Percentiles rank a stretch among this genome's conserved stretches.
Evolutionary conservation across 805 yeast species (phyloP).

Genomic region (Blastobotrys muscicola): DNA sequence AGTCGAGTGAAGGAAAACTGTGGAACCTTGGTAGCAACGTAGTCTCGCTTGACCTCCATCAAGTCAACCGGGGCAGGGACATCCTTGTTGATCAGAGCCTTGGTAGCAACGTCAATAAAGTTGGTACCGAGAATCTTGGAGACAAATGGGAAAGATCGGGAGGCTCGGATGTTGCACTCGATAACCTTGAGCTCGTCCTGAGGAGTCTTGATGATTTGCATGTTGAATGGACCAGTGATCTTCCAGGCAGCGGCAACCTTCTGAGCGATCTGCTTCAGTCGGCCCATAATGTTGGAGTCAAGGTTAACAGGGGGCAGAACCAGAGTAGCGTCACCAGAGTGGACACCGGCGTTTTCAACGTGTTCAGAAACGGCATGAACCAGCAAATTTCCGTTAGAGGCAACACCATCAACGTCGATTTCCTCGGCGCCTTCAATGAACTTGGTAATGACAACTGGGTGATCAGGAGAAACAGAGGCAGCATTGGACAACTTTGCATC

Average conservation of each 20-base stretch:
- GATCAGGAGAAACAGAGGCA: constrained; percentile 86
- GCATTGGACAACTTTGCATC: constrained; percentile 79
- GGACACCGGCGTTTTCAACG: constrained; percentile 97
- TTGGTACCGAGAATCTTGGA: constrained; percentile 93
- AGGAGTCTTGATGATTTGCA: constrained; percentile 75
- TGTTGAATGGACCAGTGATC: constrained; percentile 96
- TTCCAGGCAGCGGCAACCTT: constrained; percentile 92
- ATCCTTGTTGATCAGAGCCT: constrained; percentile 61
- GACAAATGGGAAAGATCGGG: constrained; percentile 98
- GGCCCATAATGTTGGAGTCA: constrained; percentile 51
- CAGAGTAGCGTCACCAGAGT: constrained; percentile 97
- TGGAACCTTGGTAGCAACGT: constrained; percentile 96
- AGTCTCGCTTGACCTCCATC: constrained; percentile 64
- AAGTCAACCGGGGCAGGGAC: constrained; percentile 75
- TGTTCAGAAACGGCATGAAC: constrained; percentile 97
- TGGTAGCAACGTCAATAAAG: constrained; percentile 90
- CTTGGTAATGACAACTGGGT: constrained; percentile 95
- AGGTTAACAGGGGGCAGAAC: constrained; percentile 85
- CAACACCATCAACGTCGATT: constrained; percentile 96
- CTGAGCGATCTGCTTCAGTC: constrained; percentile 81
- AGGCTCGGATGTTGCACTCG: constrained; percentile 97
- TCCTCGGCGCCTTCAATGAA: constrained; percentile 94
- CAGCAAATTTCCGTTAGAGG: constrained; percentile 73
- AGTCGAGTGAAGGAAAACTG: constrained; percentile 97
- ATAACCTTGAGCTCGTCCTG: constrained; percentile 77